Evolutionary conservation across 805 yeast genomes (phyloP).

Genomic region (Sugiyamaella chiloensis): DNA sequence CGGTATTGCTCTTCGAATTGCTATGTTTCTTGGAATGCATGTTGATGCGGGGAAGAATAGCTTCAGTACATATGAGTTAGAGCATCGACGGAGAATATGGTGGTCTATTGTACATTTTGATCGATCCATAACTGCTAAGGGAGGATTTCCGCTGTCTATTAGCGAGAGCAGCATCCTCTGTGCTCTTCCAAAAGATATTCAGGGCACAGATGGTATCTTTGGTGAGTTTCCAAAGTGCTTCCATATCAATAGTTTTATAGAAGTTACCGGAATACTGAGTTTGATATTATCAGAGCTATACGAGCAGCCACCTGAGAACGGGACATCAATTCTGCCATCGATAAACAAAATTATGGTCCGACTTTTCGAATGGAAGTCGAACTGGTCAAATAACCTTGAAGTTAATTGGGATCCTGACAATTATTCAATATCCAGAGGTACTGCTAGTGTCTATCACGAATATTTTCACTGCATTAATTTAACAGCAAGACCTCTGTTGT

Average conservation of each 20-base stretch:
- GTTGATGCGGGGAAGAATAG: constrained; percentile 18
- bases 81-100: constrained; percentile 26
- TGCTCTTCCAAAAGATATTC: constrained; percentile 14
- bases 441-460: constrained; percentile 22
- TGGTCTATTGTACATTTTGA: constrained; percentile 26
- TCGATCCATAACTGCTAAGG: constrained; percentile 23
- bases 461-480: constrained; percentile 26
- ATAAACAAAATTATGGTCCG: constrained; percentile 13
- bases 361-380: constrained; percentile 22
- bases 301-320: constrained; percentile 16
- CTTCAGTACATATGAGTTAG: constrained; percentile 15
- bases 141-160: constrained; percentile 24
- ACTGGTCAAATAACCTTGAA: constrained; percentile 15
- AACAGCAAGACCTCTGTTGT: constrained; percentile 24
- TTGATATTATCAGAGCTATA: constrained; percentile 19
- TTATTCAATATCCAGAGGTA: constrained; percentile 16
- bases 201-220: not conserved
- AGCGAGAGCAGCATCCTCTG: constrained; percentile 20
- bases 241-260: constrained; percentile 22
- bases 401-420: constrained; percentile 16
- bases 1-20: constrained; percentile 21
- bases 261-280: constrained; percentile 20
- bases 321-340: constrained; percentile 3
- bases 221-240: constrained; percentile 21
- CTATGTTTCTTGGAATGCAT: constrained; percentile 24